phyloP scores from a whole-genome alignment of 2,329 filamentous ascomycete species.

The Venturia carpophila region DNA sequence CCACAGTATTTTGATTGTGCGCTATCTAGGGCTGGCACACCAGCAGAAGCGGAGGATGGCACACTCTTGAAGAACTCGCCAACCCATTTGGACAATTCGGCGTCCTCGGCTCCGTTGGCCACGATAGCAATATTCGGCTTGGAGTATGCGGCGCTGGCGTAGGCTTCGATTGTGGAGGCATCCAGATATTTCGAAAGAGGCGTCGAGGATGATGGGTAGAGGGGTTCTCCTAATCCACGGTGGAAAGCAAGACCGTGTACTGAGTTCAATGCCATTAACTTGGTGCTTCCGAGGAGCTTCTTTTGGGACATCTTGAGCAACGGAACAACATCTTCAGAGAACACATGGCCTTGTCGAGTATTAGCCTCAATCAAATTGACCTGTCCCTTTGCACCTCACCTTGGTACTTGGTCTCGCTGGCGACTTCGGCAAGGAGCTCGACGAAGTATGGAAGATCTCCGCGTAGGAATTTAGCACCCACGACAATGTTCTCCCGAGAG shows the following conservation, averaged over 20 bases:
- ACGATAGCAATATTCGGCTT: slow-evolving; percentile 89
- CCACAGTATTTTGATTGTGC: slow-evolving; percentile 79
- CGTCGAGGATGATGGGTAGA: slow-evolving; percentile 63
- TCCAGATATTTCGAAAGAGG: slow-evolving; percentile 74
- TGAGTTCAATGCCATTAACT: slow-evolving; percentile 72
- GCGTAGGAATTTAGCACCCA: slow-evolving; percentile 91
- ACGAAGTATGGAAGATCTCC: slow-evolving; percentile 96
- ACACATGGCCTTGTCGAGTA: slow-evolving; percentile 63
- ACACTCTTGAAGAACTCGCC: slow-evolving; percentile 80
- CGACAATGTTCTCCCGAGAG: slow-evolving; percentile 84
- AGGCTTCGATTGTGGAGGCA: slow-evolving; percentile 65
- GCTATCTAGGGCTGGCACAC: slow-evolving; percentile 49
- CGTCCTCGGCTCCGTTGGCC: slow-evolving; percentile 74
- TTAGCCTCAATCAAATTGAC: not conserved
- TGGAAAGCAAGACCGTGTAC: slow-evolving; percentile 87
- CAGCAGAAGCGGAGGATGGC: slow-evolving; percentile 43
- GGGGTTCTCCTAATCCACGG: slow-evolving; percentile 73
- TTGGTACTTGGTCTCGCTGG: slow-evolving; percentile 79
- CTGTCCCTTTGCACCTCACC: slow-evolving; percentile 35
- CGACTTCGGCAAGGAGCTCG: slow-evolving; percentile 88
- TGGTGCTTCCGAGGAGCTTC: slow-evolving; percentile 53
- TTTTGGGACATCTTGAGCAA: slow-evolving; percentile 72
- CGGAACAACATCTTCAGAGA: slow-evolving; percentile 76
- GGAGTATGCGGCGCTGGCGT: slow-evolving; percentile 69
- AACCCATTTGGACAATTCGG: slow-evolving; percentile 79